Evolutionary conservation across 441 rosid genomes (phyloP), one percentile per base, ranked within the genome.

Genomic region (Pelargonium citronellum): DNA sequence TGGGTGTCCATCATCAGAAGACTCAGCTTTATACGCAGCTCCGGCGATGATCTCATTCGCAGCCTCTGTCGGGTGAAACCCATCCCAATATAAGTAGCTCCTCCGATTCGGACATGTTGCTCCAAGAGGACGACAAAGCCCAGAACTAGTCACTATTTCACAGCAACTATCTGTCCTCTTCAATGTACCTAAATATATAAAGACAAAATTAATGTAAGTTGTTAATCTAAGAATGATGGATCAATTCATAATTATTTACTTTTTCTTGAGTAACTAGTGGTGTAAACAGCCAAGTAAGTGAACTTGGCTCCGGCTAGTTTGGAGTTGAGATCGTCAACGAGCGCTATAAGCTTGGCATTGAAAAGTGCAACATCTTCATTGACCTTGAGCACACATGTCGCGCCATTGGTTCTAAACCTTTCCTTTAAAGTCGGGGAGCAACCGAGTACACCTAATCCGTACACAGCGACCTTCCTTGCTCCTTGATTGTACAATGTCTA

Each of bases 381-480:
- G n/a, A 68, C 43, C 49, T 2, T 22, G 2, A 63, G 63, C 8
- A 49, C 70, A 19, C 77, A 78, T 12, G 39, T 2, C 11, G 76
- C 62, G 16, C 79, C 83, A 0, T 76, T 73, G n/a, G 66, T 69
- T 22, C 24, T 22, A 22, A 22, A 22, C 24, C 24, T 22, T 22
- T 22, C 24, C 24, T 22, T 22, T 66, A 65, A 63, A 15, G 73
- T 74, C 0, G 85, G 87, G 44, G 79, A 22, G 67, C 83, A 79
- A 0, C 85, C 87, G 1, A 82, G 44, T 58, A 66, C 71, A 44
- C 83, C 77, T 12, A 82, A 15, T 39, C 87, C 86, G 62, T 80
- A 77, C 24, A 83, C 1, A 0, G 79, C 85, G 34, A 86, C 79
- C 75, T 87, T 87, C 71, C 89, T 79, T 71, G 87, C 89, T 67